These are phyloP conservation scores for Globisporangium perplexum DNA, from an alignment of 352 stramenopile species.

Conservation along the genomic window DNA sequence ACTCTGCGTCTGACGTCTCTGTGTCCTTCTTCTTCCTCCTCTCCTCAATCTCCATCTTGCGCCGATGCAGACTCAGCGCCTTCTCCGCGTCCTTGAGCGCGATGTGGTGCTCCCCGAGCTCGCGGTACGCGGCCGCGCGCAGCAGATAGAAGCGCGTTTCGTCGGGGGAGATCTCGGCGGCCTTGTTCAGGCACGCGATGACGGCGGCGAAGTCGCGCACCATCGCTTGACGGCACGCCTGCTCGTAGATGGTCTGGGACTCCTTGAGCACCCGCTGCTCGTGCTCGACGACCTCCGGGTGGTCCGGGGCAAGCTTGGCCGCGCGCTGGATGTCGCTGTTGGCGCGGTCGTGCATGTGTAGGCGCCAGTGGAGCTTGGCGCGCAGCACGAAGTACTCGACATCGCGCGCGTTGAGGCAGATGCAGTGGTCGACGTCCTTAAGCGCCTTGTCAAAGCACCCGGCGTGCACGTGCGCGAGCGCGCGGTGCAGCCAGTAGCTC, in stretches of 20 bases:
- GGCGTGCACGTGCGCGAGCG: slow-evolving; percentile 57
- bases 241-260: slow-evolving; percentile 65
- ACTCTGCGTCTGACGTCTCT: too few relatives aligned
- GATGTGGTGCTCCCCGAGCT: slow-evolving; percentile 50
- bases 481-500: slow-evolving; percentile 73
- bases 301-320: slow-evolving; percentile 42
- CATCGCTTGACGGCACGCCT: slow-evolving; percentile 52
- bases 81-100: slow-evolving; percentile 59
- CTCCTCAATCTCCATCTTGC: slow-evolving; percentile 16
- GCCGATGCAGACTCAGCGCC: slow-evolving; percentile 41
- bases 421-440: slow-evolving; percentile 73
- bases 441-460: slow-evolving; percentile 67
- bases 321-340: slow-evolving; percentile 60
- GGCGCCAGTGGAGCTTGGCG: slow-evolving; percentile 72
- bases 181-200: slow-evolving; percentile 61
- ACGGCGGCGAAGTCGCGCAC: slow-evolving; percentile 39
- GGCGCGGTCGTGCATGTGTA: slow-evolving; percentile 73
- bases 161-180: slow-evolving; percentile 58
- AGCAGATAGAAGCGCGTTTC: slow-evolving; percentile 69
- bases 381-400: slow-evolving; percentile 83
- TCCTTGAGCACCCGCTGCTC: slow-evolving; percentile 59
- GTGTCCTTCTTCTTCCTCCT: slow-evolving; percentile 9
- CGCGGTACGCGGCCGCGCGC: slow-evolving; percentile 55
- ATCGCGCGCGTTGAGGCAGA: slow-evolving; percentile 65
- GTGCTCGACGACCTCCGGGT: slow-evolving; percentile 71